Base-by-base conservation (phyloP, 768 basidiomycete species). In the Mycena crocata region DNA sequence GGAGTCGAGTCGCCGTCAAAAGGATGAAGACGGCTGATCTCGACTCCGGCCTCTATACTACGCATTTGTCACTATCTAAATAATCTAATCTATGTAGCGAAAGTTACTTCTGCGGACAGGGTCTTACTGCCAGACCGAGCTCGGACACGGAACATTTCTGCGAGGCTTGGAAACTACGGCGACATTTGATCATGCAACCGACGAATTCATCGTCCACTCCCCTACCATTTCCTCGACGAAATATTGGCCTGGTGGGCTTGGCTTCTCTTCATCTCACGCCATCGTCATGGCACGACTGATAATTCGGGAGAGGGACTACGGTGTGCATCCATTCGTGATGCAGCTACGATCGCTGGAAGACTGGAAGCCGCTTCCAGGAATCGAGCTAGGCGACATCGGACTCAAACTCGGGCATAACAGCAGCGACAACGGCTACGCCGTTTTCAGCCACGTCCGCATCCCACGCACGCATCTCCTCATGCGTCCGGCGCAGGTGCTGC, bases 381-480 rank as follows among this genome's bases (percentile, higher is more conserved):
- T 76, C 26, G 74, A 77, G 51, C 66, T 76, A 19, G 74, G 76
- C 14, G 76, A 77, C 32, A 68, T 75, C 28, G 75, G 76, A 23
- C 35, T 69, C 19, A 74, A 72, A 35, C 45, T 74, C 42, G 74
- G 75, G 2, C 35, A 67, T 52, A 75, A 75, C 24, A 67, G 61
- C 50, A 70, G 45, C 39, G 76, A 75, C 57, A 74, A 75, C 34
- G 75, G 75, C 23, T 75, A 76, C 15, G 92, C 95, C 2, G 93
- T 99, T 19, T 94, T 98, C 80, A 86, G 88, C 31, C 57, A 64
- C 64, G 64, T 72, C 2, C 87, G 92, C 86, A 91, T 75, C 34
- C 75, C 75, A 9, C 64, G 75, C 37, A 50, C 57, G 42, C 60
- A 76, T 42, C 66, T 76, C 65, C 60, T 75, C 66, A 74, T 73